Percentiles rank a stretch among this genome's conserved stretches.
Conservation (phyloP, 2,329 filamentous ascomycete genomes). For the Shiraia bambusicola region DNA sequence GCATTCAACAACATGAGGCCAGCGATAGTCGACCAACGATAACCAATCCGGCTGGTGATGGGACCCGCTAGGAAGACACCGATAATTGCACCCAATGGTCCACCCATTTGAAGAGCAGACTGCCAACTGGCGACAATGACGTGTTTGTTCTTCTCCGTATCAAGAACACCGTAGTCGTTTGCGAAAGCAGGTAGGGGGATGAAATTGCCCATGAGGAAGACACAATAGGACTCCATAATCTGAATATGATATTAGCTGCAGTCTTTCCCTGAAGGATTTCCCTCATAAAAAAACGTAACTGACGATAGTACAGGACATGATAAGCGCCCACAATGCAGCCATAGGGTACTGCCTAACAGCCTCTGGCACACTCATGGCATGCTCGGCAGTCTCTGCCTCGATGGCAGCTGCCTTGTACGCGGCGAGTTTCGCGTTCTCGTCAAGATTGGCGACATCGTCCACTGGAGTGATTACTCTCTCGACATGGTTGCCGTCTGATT, state of each 20-base stretch:
- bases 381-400: constrained; percentile 58
- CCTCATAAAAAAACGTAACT: constrained; percentile 15
- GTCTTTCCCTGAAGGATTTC: background rate
- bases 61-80: constrained; percentile 62
- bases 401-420: constrained; percentile 57
- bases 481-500: constrained; percentile 12
- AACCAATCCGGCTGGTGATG: constrained; percentile 60
- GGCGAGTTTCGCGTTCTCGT: constrained; percentile 44
- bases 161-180: constrained; percentile 49
- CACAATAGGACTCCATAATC: constrained; percentile 67
- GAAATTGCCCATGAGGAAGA: constrained; percentile 64
- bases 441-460: constrained; percentile 22
- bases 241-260: constrained; percentile 32
- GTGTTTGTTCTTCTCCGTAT: constrained; percentile 17
- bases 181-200: constrained; percentile 54
- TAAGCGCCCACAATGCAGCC: constrained; percentile 57
- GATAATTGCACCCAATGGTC: constrained; percentile 61
- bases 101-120: constrained; percentile 57
- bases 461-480: constrained; percentile 28
- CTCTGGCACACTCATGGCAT: constrained; percentile 52
- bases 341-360: constrained; percentile 56
- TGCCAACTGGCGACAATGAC: constrained; percentile 60
- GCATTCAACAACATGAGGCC: constrained; percentile 60
- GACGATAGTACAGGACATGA: constrained; percentile 60
- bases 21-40: constrained; percentile 60